Evolutionary conservation across 208 protist species (phyloP), one percentile per base, ranked within the genome.

Genomic region (Leishmania arabica): DNA sequence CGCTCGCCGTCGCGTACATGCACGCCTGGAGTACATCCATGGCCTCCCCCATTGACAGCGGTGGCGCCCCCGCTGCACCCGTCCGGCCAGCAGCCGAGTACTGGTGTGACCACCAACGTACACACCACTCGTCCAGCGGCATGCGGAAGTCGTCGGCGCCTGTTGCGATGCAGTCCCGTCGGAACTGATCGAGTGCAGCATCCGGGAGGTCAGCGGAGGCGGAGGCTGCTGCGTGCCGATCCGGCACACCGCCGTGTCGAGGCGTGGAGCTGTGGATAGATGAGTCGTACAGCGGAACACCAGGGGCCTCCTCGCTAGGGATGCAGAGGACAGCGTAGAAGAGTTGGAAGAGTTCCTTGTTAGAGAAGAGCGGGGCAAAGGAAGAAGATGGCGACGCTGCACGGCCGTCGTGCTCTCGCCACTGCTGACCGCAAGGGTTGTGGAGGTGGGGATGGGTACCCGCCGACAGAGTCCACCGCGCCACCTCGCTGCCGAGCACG

Each of bases 41-140:
- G 27, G 78, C 74, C 42, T 86, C 64, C 0, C 74, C 84, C 17
- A 66, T 53, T 31, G 74, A 71, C 71, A 88, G 51, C 56, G 54
- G 47, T 60, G 70, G 58, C 64, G 49, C 27, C 64, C 53, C 15
- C 42, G 31, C 45, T 1, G 53, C 54, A 31, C 45, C 58, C 11
- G 37, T 34, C 24, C 19, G 1, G 3, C 8, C 51, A 40, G 2
- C 13, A 15, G 7, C 37, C 15, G 54, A 17, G 56, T 65, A 65
- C 56, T 68, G 56, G 45, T 80, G 56, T 0, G 62, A 42, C 79
- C 88, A 84, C 78, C 82, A 87, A 6, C 88, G 90, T 9, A 93
- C 88, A 80, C 90, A 93, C 80, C 86, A 89, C 64, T 91, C 90
- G 19, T 93, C 90, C 24, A 90, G 37, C 34, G 81, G 69, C 81